Evolutionary conservation across 176 grass and related monocot genomes (phyloP), one percentile per base, ranked within the genome.

Genomic region (Carex pumila): DNA sequence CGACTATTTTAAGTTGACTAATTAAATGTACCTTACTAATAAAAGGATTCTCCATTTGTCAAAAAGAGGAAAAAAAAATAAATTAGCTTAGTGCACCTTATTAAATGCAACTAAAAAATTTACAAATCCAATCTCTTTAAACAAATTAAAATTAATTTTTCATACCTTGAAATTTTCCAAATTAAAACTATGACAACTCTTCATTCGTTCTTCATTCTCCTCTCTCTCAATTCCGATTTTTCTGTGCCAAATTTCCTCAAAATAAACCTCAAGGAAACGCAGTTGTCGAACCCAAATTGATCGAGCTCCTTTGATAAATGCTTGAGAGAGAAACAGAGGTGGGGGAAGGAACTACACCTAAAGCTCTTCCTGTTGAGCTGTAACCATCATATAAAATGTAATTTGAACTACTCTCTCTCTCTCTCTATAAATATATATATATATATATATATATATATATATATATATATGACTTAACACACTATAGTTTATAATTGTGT

Each of bases 311-410:
- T 49, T 30, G 71, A 79, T 61, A 13, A 14, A 37, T 50, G 72
- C 29, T 31, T 31, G 55, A 64, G 83, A 76, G 41, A 59, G 83
- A 60, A 50, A 45, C 21, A 60, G 65, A 85, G 68, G 34, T 7
- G 83, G 61, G 55, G 30, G 17, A 62, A 47, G 41, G 59, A 82
- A 45, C 11, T 52, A 83, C 80, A 82, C 32, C 80, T 83, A 29
- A 83, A 83, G 12, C 66, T 81, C 77, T 49, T 49, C 15, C 81
- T 32, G 86, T 41, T 83, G 37, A 76, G 68, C 86, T 65, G 80
- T 87, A 83, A 60, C 41, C 19, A 87, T 87, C 86, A 68, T 36
- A 59, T 14, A 69, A 81, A 53, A 61, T 77, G 79, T 65, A 83
- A 80, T 78, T 83, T 76, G 80, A 65, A 77, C 79, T 54, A 52